These are phyloP conservation scores for Lichtheimia ornata DNA, from an alignment of 371 early-diverging fungal genomes.

Conservation along the genomic window DNA sequence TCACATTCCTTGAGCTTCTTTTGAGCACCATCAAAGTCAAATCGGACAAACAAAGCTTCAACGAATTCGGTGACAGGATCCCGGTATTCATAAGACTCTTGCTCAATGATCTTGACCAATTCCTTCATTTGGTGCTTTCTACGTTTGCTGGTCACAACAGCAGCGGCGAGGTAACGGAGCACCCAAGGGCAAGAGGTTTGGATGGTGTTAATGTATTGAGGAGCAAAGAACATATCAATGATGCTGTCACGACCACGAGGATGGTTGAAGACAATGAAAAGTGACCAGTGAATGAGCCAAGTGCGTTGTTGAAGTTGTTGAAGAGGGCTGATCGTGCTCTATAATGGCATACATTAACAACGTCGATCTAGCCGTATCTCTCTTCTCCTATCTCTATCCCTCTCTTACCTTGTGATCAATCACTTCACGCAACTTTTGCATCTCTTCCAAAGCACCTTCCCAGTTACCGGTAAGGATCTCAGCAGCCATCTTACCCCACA, in stretches of 20 bases:
- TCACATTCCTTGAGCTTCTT: constrained; percentile 87
- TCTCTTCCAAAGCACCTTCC: constrained; percentile 88
- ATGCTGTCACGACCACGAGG: constrained; percentile 92
- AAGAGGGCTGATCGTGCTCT: constrained; percentile 56
- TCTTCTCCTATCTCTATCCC: no score
- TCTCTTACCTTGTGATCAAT: constrained; percentile 66
- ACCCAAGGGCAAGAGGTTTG: constrained; percentile 96
- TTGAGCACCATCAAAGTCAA: constrained; percentile 95
- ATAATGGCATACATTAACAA: neutral
- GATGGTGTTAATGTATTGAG: constrained; percentile 93
- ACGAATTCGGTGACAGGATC: constrained; percentile 93
- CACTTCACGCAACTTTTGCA: constrained; percentile 81
- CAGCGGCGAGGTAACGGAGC: constrained; percentile 88
- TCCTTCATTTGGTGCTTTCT: constrained; percentile 88
- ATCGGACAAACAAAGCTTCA: constrained; percentile 84
- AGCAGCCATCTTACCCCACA: constrained; percentile 96
- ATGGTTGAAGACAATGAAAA: constrained; percentile 97
- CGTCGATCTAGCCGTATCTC: no score
- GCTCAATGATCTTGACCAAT: constrained; percentile 85
- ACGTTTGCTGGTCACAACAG: constrained; percentile 89
- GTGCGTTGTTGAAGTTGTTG: constrained; percentile 91
- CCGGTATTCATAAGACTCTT: constrained; percentile 79
- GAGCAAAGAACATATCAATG: constrained; percentile 89
- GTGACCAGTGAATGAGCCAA: constrained; percentile 94
- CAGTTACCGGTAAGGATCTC: constrained; percentile 93